Evolutionary conservation across 345 rosid species (phyloP).

Genomic region (Euphorbia peplus): DNA sequence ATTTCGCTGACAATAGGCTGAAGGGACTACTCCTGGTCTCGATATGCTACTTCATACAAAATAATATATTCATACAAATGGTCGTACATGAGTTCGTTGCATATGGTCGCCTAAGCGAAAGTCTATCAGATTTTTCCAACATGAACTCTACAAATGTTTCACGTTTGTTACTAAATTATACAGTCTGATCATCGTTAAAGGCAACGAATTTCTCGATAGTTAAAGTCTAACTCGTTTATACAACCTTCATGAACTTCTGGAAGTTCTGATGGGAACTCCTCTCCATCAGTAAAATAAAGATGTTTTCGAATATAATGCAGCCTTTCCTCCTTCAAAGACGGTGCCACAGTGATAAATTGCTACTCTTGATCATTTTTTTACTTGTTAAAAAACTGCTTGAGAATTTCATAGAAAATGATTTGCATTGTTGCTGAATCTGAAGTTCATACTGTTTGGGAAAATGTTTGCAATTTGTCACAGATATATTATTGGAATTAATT

Average conservation of each 20-base stretch:
- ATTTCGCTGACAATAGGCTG: constrained; percentile 75
- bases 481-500: too few relatives aligned
- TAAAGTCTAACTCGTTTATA: too few relatives aligned
- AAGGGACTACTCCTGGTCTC: constrained; percentile 68
- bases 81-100: constrained; percentile 25
- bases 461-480: too few relatives aligned
- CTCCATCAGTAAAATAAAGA: constrained; percentile 17
- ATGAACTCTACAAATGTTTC: too few relatives aligned
- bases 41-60: constrained; percentile 58
- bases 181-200: too few relatives aligned
- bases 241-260: constrained; percentile 62
- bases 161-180: too few relatives aligned
- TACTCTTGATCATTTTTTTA: neutral
- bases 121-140: constrained; percentile 25
- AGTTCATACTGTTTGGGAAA: too few relatives aligned
- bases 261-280: constrained; percentile 37
- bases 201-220: too few relatives aligned
- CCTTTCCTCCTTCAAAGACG: constrained; percentile 11
- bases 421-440: too few relatives aligned
- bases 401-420: too few relatives aligned
- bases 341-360: constrained; percentile 11
- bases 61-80: constrained; percentile 21
- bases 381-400: too few relatives aligned
- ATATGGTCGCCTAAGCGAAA: constrained; percentile 25
- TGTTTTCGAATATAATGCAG: constrained; percentile 22